These are phyloP conservation scores for Umbelopsis sp. DNA, from an alignment of 192 early-diverging fungal species.

Conservation along the genomic window DNA sequence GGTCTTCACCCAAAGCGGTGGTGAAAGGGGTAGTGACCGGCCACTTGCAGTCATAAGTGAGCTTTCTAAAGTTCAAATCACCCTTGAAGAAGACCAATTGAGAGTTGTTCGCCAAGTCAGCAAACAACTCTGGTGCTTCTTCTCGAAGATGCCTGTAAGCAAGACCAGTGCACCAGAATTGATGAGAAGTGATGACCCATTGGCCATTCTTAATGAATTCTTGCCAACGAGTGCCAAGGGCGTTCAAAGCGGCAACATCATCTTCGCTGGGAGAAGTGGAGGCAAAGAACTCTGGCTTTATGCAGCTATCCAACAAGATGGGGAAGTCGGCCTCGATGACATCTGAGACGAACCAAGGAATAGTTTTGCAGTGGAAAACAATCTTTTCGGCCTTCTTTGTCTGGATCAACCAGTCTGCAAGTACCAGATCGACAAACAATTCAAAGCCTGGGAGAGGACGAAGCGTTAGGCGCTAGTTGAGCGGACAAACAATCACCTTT, in stretches of 20 bases:
- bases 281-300: conserved; percentile 41
- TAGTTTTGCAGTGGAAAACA: conserved; percentile 82
- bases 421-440: conserved; percentile 82
- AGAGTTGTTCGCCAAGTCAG: conserved; percentile 51
- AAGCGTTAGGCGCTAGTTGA: not conserved
- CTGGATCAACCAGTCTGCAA: conserved; percentile 84
- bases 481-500: not conserved
- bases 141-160: conserved; percentile 79
- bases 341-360: conserved; percentile 98
- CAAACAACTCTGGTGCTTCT: conserved; percentile 65
- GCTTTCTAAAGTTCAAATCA: conserved; percentile 95
- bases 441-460: conserved; percentile 71
- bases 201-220: conserved; percentile 58
- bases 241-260: conserved; percentile 42
- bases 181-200: conserved; percentile 70
- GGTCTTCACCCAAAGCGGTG: conserved; percentile 78
- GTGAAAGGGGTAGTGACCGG: conserved; percentile 78
- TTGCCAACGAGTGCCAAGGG: conserved; percentile 67
- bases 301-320: conserved; percentile 56
- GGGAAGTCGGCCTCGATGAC: conserved; percentile 83
- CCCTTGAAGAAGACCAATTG: conserved; percentile 91
- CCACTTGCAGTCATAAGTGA: conserved; percentile 93
- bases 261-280: conserved; percentile 28
- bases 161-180: conserved; percentile 88
- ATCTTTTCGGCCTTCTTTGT: conserved; percentile 64